phyloP scores from a whole-genome alignment of 2,329 filamentous ascomycete genomes.

The Sordariomycetes sp. region DNA sequence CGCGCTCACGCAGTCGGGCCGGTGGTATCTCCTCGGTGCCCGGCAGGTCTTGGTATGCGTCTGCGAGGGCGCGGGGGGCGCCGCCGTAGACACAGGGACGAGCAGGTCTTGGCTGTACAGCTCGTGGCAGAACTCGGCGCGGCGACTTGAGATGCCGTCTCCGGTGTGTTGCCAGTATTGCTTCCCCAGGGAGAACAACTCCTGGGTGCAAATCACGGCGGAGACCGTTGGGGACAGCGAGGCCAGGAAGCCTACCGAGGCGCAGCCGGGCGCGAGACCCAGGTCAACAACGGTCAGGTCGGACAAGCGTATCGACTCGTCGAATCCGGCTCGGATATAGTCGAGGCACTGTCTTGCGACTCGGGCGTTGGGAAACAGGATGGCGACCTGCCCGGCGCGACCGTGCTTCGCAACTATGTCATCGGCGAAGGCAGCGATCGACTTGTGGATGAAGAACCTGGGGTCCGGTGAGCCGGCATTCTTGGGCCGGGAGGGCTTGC shows the following conservation, averaged over 20 bases:
- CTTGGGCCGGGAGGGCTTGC: not conserved
- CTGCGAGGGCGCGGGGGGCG: constrained; percentile 10
- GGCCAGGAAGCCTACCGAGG: constrained; percentile 35
- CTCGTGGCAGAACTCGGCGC: constrained; percentile 77
- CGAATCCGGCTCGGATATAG: constrained; percentile 50
- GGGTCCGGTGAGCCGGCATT: constrained; percentile 7
- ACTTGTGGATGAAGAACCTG: constrained; percentile 85
- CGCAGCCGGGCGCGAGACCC: constrained; percentile 32
- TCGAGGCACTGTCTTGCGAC: constrained; percentile 60
- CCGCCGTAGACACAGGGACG: constrained; percentile 14
- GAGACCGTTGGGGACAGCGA: constrained; percentile 48
- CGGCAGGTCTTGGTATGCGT: constrained; percentile 33
- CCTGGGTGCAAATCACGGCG: constrained; percentile 57
- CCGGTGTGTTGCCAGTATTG: constrained; percentile 96
- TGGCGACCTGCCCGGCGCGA: constrained; percentile 49
- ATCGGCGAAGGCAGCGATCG: constrained; percentile 59
- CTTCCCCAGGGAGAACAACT: constrained; percentile 63
- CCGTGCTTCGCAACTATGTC: constrained; percentile 56
- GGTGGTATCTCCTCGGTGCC: constrained; percentile 72
- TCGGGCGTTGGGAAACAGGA: constrained; percentile 66
- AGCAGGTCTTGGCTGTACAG: constrained; percentile 58
- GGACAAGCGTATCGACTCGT: constrained; percentile 32
- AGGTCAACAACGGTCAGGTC: constrained; percentile 48
- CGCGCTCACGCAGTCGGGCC: constrained; percentile 28
- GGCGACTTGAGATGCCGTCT: constrained; percentile 80